Evolutionary conservation across 2,329 filamentous ascomycete species (phyloP), one percentile per base, ranked within the genome.

Genomic region (Trichoderma asperellum): DNA sequence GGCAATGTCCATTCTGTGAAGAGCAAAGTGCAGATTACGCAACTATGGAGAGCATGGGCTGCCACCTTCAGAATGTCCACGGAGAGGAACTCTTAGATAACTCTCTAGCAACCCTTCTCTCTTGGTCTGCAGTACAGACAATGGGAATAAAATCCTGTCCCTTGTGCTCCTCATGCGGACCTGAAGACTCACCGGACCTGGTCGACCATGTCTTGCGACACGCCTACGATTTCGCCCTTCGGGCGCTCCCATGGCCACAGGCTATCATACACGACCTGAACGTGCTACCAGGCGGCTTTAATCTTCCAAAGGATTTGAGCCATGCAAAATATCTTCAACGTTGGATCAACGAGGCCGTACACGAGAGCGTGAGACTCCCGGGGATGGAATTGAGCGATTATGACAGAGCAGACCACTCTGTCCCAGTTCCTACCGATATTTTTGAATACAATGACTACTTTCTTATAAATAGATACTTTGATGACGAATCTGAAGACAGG

Each of bases 1-100:
- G 68, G 68, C 43, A 35, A 62, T 71, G 70, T 53, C 61, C 53
- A 21, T 58, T 71, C 12, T 71, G 68, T 37, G 64, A 66, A 8
- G 47, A 34, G 11, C 11, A 47, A 10, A 21, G 49, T 1, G 24
- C 2, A 12, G 10, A n/a, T n/a, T 71, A 64, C n/a, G 16, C 57
- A 12, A 61, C 16, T 6, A 43, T 21, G 35, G 58, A 61, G 21
- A 35, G 37, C 27, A 47, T 61, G 10, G 24, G 7, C 4, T n/a
- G 16, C 5, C 58, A 61, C 11, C 37, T 43, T 29, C 8, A 61
- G 58, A 4, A 14, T 11, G 10, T 8, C 4, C 58, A 61, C 12
- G 7, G 27, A 14, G 58, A 61, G 5, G 58, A 60, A 14, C 11
- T 56, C 27, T 21, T 40, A 47, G 11, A 47, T 32, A 29, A 56